A percentile compares a stretch with the other conserved stretches of the same genome.
These are phyloP conservation scores for Brassica nigra DNA, from an alignment of 345 rosid genomes.

Conservation along the genomic window DNA sequence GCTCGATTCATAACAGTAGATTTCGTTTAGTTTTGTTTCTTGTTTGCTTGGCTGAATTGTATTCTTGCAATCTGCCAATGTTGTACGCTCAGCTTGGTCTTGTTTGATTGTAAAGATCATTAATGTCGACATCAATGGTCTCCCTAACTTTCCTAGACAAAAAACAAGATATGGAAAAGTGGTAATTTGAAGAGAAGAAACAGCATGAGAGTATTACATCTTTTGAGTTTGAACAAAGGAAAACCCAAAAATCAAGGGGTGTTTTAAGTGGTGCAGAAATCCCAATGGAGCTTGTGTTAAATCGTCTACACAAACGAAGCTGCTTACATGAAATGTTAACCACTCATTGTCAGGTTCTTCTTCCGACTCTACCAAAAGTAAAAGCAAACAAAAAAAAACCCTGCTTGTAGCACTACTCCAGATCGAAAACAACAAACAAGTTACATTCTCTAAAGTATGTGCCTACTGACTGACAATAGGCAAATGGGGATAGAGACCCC, in stretches of 20 bases:
- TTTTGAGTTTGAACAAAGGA: not conserved
- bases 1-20: not conserved
- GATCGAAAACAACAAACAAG: constrained; percentile 28
- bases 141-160: not conserved
- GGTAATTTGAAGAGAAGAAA: not conserved
- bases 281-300: constrained; percentile 27
- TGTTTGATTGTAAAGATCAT: too few species aligned
- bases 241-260: constrained; percentile 16
- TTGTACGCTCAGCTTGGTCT: not conserved
- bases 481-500: constrained; percentile 22
- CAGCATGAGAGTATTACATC: not conserved
- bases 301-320: constrained; percentile 37
- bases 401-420: constrained; percentile 12
- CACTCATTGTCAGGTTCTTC: not conserved
- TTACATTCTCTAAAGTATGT: constrained; percentile 31
- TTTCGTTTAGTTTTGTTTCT: not conserved
- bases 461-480: constrained; percentile 20
- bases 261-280: not conserved
- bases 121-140: not conserved
- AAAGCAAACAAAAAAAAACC: not conserved
- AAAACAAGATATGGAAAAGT: not conserved
- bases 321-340: not conserved
- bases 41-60: not conserved
- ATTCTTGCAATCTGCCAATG: not conserved
- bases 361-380: constrained; percentile 17